Conservation (phyloP, 768 basidiomycete genomes). For the Pleurotus sapidus region DNA sequence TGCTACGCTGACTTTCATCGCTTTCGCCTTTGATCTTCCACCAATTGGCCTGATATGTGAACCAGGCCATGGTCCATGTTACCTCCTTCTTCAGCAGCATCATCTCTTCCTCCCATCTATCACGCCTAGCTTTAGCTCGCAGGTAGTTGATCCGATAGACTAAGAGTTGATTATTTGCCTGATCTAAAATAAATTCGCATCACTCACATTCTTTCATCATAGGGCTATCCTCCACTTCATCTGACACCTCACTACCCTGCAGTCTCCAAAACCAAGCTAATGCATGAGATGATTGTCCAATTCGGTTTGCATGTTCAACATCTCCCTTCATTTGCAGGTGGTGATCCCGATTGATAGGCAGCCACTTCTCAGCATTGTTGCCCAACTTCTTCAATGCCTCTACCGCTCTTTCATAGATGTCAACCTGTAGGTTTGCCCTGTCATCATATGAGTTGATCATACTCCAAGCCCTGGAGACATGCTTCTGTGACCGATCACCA, state of each 20-base stretch:
- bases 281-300: conserved; percentile 1
- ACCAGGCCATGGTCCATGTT: conserved; percentile 14
- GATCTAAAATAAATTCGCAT: not conserved
- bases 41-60: not conserved
- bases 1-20: not conserved
- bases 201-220: conserved; percentile 8
- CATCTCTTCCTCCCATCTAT: conserved; percentile 17
- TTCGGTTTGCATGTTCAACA: conserved; percentile 1
- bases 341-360: not conserved
- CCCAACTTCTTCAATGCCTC: not conserved
- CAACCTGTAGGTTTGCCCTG: not conserved
- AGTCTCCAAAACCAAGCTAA: conserved; percentile 9
- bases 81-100: conserved; percentile 15
- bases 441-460: not conserved
- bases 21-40: not conserved
- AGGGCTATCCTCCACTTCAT: not conserved
- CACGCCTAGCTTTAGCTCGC: conserved; percentile 12
- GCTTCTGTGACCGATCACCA: not conserved
- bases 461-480: not conserved
- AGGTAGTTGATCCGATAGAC: conserved; percentile 12
- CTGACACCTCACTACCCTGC: not conserved
- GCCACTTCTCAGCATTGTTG: not conserved
- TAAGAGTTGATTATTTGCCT: not conserved
- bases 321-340: conserved; percentile 5
- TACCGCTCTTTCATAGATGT: not conserved